A percentile compares a stretch with the other conserved stretches of the same genome.
phyloP scores from a whole-genome alignment of 2,329 filamentous ascomycete genomes.

The Coniella lustricola region DNA sequence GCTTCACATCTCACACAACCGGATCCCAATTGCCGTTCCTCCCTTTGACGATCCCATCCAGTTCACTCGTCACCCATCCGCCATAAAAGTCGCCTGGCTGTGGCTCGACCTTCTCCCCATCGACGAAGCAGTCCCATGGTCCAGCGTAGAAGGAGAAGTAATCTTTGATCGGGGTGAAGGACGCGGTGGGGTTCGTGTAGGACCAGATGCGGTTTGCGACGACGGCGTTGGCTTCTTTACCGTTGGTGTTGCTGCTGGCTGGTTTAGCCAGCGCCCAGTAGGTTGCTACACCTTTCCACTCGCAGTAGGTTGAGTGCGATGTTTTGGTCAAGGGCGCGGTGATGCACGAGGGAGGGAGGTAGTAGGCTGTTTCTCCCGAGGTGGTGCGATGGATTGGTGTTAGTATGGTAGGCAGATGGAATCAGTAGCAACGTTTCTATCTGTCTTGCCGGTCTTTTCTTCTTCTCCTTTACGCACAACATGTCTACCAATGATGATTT shows the following conservation, averaged over 20 bases:
- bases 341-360: conserved; percentile 46
- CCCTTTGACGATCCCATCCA: conserved; percentile 45
- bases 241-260: conserved; percentile 19
- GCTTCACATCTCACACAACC: conserved; percentile 23
- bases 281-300: conserved; percentile 55
- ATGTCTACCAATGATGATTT: too few species aligned
- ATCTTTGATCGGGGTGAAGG: conserved; percentile 46
- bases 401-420: background rate
- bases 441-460: too few species aligned
- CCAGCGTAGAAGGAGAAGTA: conserved; percentile 54
- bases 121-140: conserved; percentile 56
- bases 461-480: too few species aligned
- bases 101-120: conserved; percentile 51
- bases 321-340: conserved; percentile 40
- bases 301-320: conserved; percentile 41
- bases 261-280: conserved; percentile 46
- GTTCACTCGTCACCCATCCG: conserved; percentile 56
- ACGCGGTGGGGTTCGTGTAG: conserved; percentile 46
- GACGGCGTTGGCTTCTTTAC: conserved; percentile 15
- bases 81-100: conserved; percentile 59
- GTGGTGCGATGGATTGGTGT: background rate
- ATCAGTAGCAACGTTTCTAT: too few species aligned
- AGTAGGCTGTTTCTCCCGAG: conserved; percentile 40
- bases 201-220: conserved; percentile 51
- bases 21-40: conserved; percentile 33